Evolutionary conservation across 2,329 filamentous ascomycete species (phyloP).

Genomic region (Mycosphaerella sp.): DNA sequence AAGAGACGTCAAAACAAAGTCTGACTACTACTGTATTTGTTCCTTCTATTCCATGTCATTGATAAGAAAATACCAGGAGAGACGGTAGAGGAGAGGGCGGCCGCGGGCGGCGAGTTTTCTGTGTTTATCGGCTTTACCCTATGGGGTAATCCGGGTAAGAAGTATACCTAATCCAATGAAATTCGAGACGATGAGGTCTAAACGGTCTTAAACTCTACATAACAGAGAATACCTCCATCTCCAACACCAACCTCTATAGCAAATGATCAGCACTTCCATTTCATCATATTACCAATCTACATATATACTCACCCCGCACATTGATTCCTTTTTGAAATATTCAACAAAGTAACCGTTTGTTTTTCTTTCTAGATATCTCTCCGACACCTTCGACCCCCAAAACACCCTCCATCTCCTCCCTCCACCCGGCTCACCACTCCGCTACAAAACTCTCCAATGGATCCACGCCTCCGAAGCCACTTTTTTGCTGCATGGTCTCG

Average conservation of each 20-base stretch:
- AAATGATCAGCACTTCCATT: too few species aligned
- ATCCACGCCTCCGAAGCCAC: constrained; percentile 45
- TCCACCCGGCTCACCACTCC: constrained; percentile 29
- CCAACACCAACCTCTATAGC: too few species aligned
- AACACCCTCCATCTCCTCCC: constrained; percentile 34
- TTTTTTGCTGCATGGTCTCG: constrained; percentile 41
- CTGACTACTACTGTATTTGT: neutral
- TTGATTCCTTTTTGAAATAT: too few species aligned
- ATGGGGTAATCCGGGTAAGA: neutral
- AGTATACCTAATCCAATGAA: too few species aligned
- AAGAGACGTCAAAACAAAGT: constrained; percentile 6
- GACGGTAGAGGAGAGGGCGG: neutral
- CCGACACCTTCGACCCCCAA: constrained; percentile 41
- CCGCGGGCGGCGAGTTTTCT: neutral
- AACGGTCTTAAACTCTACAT: too few species aligned
- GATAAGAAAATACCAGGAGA: neutral
- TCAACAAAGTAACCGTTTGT: neutral
- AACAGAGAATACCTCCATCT: too few species aligned
- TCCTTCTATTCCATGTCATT: neutral
- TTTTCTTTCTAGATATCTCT: constrained; percentile 37
- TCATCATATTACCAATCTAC: neutral
- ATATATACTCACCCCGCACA: neutral
- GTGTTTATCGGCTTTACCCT: neutral
- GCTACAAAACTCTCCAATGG: constrained; percentile 39
- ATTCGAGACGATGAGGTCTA: too few species aligned